Base-by-base conservation (phyloP, 306 rosid genomes). In the Sechiopsis laciniata region DNA sequence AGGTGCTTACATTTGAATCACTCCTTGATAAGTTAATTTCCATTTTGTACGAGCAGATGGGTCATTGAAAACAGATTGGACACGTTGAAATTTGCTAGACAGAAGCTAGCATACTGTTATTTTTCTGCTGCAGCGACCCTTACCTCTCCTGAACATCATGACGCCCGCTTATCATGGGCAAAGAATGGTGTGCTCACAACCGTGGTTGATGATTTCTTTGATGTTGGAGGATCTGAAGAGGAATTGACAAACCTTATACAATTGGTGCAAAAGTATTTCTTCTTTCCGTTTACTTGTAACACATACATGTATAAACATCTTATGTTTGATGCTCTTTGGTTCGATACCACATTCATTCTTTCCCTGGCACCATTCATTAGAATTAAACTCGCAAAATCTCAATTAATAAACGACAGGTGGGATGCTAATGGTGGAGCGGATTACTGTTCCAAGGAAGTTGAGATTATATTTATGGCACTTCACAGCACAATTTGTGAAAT, bases 131-230 rank as follows among this genome's bases (percentile, higher is more conserved):
- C 88, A 16, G 90, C 96, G 62, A 80, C 89, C 67, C 75, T 85
- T 72, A 86, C 75, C 64, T 5, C 87, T 63, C 88, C 89, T 2
- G 95, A 89, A 82, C 76, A 83, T 79, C 71, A 87, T 40, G 92
- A 90, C 76, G 96, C 90, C 16, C 96, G 97, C 75, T 81, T 89
- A 75, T 85, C 98, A 24, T 89, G 88, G 91, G 88, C 97, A 0
- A 90, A 94, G 77, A 85, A 74, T 50, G 94, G 90, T 55, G 87
- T 90, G 58, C 96, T 93, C 46, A 75, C 87, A 46, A 88, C 98
- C 59, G 88, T 83, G 75, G 91, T 94, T 11, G 97, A 90, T 82
- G 97, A 93, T 82, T 94, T 94, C 86, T 90, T 82, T 80, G 97
- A 90, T 20, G 71, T 87, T 57, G 89, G 94, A 14, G 80, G 94